Evolutionary conservation across 2,329 filamentous ascomycete genomes (phyloP).

Genomic region (Daldinia sp.): DNA sequence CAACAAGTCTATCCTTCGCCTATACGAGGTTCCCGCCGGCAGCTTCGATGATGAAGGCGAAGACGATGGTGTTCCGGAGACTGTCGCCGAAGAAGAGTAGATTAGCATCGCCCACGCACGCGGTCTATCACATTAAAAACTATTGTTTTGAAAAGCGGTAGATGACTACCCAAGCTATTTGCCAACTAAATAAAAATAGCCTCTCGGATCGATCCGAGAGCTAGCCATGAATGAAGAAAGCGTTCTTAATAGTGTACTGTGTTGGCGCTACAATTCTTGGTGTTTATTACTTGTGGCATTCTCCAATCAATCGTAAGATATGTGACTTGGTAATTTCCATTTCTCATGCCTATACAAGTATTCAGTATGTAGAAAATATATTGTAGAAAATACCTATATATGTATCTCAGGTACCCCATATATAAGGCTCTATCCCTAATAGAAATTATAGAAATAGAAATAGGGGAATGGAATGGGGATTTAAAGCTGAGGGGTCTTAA

Average conservation of each 20-base stretch:
- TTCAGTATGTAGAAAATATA: no score
- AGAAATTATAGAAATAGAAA: background rate
- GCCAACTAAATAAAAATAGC: background rate
- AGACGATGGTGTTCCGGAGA: constrained; percentile 67
- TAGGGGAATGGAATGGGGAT: background rate
- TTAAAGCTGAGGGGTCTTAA: background rate
- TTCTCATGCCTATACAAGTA: no score
- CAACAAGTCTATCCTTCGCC: constrained; percentile 92
- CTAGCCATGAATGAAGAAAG: background rate
- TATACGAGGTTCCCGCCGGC: constrained; percentile 88
- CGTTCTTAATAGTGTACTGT: constrained; percentile 7
- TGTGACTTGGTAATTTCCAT: background rate
- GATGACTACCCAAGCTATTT: background rate
- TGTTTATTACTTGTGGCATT: background rate
- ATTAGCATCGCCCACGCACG: no score
- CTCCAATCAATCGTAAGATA: background rate
- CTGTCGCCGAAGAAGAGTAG: constrained; percentile 50
- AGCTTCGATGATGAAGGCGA: constrained; percentile 93
- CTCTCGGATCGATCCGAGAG: background rate
- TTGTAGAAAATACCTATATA: background rate
- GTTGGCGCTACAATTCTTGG: background rate
- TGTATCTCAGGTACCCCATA: no score
- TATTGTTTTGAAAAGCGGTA: no score
- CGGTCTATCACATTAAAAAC: no score
- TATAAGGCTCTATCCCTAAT: no score